A percentile compares a stretch with the other conserved stretches of the same genome.
Conservation (phyloP, 371 early-diverging fungal genomes). For the Mortierella sp. region DNA sequence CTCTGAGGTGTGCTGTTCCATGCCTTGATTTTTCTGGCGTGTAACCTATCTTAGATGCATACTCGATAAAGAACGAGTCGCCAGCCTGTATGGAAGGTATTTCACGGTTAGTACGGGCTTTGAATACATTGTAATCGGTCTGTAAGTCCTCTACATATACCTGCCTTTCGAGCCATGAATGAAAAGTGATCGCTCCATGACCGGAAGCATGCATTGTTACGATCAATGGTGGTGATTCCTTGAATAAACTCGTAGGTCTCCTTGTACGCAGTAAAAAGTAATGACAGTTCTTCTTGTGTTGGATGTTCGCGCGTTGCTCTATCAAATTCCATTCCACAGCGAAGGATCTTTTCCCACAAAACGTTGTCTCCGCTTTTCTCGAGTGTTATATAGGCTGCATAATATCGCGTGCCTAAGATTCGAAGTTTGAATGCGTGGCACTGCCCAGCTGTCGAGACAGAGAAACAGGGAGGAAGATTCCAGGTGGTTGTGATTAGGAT, state of each 20-base stretch:
- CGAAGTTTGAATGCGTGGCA: conserved; percentile 26
- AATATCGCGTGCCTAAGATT: conserved; percentile 34
- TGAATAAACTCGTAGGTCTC: conserved; percentile 12
- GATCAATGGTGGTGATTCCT: conserved; percentile 4
- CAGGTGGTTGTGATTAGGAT: background rate
- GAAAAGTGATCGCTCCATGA: conserved; percentile 29
- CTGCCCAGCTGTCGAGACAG: conserved; percentile 16
- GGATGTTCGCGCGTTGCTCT: conserved; percentile 26
- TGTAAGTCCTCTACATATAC: background rate
- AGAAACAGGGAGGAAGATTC: background rate
- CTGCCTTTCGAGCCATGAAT: conserved; percentile 27
- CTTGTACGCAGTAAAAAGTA: conserved; percentile 16
- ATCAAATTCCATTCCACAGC: conserved; percentile 36
- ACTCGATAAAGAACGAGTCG: no score
- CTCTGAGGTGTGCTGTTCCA: no score
- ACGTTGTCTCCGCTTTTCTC: conserved; percentile 8
- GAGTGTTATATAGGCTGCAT: conserved; percentile 13
- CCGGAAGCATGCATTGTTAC: conserved; percentile 7
- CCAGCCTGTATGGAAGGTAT: no score
- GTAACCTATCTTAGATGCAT: no score
- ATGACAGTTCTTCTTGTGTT: conserved; percentile 8
- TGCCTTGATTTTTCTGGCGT: no score
- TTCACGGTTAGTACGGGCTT: no score
- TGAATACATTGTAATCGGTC: no score
- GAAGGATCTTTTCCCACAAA: conserved; percentile 41